Base-by-base conservation (phyloP, 208 protist genomes). In the Leishmania turanica region DNA sequence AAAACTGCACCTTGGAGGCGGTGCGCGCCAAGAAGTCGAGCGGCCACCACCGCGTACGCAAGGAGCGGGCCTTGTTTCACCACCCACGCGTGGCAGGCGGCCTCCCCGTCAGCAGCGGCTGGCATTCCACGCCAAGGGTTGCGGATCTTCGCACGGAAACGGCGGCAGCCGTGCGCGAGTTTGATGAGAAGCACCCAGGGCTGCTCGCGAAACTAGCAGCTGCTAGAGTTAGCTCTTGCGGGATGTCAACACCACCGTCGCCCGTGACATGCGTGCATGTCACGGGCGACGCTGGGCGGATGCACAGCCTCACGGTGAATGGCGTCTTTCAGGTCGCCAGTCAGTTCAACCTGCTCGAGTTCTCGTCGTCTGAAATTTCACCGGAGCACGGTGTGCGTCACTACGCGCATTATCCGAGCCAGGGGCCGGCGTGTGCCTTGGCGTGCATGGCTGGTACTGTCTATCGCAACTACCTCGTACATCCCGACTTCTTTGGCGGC, bases 261-360 rank as follows among this genome's bases (percentile, higher is more conserved):
- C 75, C 68, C 34, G 56, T 88, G n/a, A 31, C 42, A 27, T 87
- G 79, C 64, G 53, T 66, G 19, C 89, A 92, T 76, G 73, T 83
- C 2, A 49, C 80, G 0, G 89, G 86, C 21, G 81, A 87, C 73
- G 82, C 73, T 11, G 49, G 79, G 1, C 66, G 68, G 54, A 31
- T 85, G 77, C 88, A 90, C 72, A 40, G n/a, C 31, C 45, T 54
- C 68, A 82, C 76, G 47, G 77, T 80, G 2, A 73, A 85, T 54
- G 90, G 84, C 5, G 72, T 95, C 47, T 95, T 94, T 49, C 90
- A 95, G 78, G 93, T 86, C 2, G 90, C 93, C 9, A 95, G 91
- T n/a, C 91, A 96, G 83, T 94, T 96, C 47, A 96, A 96, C 75
- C 77, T 90, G 54, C 86, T 96, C 7, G 93, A 96, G 84, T 94